Conservation (phyloP, 1,139 yeast species). For the Sugiyamaella xylanicola region DNA sequence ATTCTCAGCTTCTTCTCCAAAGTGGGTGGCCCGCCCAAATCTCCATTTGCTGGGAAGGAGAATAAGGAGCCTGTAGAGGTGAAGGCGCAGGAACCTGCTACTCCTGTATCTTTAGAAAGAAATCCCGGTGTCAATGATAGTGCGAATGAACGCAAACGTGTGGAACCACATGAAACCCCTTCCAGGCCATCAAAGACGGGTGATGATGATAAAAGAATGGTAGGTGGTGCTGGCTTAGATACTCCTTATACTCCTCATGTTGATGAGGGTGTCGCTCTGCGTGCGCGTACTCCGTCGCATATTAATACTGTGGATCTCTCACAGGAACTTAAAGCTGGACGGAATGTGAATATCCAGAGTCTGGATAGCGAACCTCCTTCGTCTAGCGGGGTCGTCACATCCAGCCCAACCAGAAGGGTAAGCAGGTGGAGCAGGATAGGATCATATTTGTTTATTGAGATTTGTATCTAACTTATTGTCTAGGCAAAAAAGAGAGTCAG, state of each 20-base stretch:
- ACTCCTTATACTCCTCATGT: slow-evolving; percentile 21
- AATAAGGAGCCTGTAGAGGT: slow-evolving; percentile 10
- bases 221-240: slow-evolving; percentile 19
- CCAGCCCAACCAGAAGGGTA: slow-evolving; percentile 26
- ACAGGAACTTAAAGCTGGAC: slow-evolving; percentile 6
- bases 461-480: too few species aligned
- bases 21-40: slow-evolving; percentile 21
- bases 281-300: slow-evolving; percentile 18
- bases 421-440: slow-evolving; percentile 14
- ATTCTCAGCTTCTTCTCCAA: slow-evolving; percentile 33
- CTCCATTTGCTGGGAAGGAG: slow-evolving; percentile 11
- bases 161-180: slow-evolving; percentile 18
- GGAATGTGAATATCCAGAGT: not conserved
- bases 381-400: slow-evolving; percentile 8
- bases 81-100: slow-evolving; percentile 12
- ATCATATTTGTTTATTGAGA: slow-evolving; percentile 5
- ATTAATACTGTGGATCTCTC: slow-evolving; percentile 17
- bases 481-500: slow-evolving; percentile 30
- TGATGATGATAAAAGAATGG: slow-evolving; percentile 9
- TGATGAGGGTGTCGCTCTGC: slow-evolving; percentile 10
- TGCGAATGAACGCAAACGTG: slow-evolving; percentile 3
- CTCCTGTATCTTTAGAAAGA: slow-evolving; percentile 17
- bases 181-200: slow-evolving; percentile 19
- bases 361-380: slow-evolving; percentile 7
- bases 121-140: not conserved